Conservation (phyloP, 257 asterid genomes). For the Ligustrum vulgare region DNA sequence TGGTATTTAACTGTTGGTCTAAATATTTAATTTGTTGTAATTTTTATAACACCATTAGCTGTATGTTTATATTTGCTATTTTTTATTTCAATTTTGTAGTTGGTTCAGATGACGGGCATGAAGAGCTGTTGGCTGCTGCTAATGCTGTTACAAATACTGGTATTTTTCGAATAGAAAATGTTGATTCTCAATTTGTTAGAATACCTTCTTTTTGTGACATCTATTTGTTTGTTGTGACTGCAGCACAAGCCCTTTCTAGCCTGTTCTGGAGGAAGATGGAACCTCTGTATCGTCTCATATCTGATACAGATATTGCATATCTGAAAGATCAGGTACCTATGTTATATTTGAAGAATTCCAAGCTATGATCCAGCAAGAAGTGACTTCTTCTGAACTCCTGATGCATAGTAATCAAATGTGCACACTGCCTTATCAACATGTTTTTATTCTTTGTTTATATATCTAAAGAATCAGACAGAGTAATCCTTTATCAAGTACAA, state of each 20-base stretch:
- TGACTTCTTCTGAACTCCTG: slow-evolving; percentile 6
- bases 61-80: slow-evolving; percentile 16
- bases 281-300: slow-evolving; percentile 61
- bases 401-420: not conserved
- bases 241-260: slow-evolving; percentile 77
- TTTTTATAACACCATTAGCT: not conserved
- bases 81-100: slow-evolving; percentile 30
- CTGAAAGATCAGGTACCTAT: slow-evolving; percentile 67
- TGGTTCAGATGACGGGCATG: slow-evolving; percentile 85
- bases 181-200: slow-evolving; percentile 12
- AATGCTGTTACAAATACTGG: slow-evolving; percentile 76
- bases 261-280: slow-evolving; percentile 87
- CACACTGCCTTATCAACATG: slow-evolving; percentile 13
- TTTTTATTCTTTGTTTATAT: not conserved
- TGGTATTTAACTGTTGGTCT: slow-evolving; percentile 37
- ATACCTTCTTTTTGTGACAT: slow-evolving; percentile 21
- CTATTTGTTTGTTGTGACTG: slow-evolving; percentile 32
- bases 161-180: slow-evolving; percentile 32
- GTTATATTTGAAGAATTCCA: slow-evolving; percentile 20
- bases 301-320: slow-evolving; percentile 65
- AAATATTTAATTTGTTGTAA: not conserved
- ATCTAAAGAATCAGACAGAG: not conserved
- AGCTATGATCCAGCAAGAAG: slow-evolving; percentile 17
- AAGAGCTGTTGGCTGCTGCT: slow-evolving; percentile 88
- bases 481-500: not conserved